These are phyloP conservation scores for Termitomyces bulborhizus DNA, from an alignment of 768 basidiomycete genomes.

Conservation along the genomic window DNA sequence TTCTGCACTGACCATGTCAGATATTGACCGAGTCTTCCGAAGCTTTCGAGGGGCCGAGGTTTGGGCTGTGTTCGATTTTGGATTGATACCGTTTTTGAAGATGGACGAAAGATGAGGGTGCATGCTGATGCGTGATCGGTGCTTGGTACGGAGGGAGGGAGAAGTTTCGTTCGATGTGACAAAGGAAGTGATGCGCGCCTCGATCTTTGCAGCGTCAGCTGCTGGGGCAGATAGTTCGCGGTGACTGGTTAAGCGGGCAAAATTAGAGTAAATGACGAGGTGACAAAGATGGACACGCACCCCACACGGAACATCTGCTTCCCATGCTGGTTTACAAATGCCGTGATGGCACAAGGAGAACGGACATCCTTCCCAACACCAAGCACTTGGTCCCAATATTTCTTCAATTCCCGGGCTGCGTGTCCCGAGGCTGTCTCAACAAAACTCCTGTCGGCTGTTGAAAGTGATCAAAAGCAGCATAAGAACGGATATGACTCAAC, in stretches of 20 bases:
- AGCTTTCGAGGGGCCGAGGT: conserved; percentile 44
- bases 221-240: conserved; percentile 60
- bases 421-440: conserved; percentile 75
- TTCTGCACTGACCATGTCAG: conserved; percentile 40
- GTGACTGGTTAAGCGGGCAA: conserved; percentile 30
- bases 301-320: conserved; percentile 73
- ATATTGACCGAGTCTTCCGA: conserved; percentile 71
- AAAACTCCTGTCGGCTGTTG: conserved; percentile 62
- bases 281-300: conserved; percentile 34
- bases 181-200: conserved; percentile 32
- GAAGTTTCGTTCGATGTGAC: conserved; percentile 27
- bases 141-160: conserved; percentile 39
- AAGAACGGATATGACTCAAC: conserved; percentile 19
- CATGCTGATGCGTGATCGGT: conserved; percentile 65
- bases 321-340: conserved; percentile 76
- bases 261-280: neutral
- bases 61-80: conserved; percentile 24
- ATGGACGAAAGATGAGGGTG: conserved; percentile 44
- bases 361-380: conserved; percentile 63
- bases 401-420: conserved; percentile 74
- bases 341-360: conserved; percentile 80
- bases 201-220: conserved; percentile 43
- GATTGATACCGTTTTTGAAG: conserved; percentile 33
- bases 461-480: conserved; percentile 10
- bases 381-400: conserved; percentile 60